Evolutionary conservation across 495 filamentous ascomycete genomes (phyloP), one percentile per base, ranked within the genome.

Genomic region (Aspergillus cristatus): DNA sequence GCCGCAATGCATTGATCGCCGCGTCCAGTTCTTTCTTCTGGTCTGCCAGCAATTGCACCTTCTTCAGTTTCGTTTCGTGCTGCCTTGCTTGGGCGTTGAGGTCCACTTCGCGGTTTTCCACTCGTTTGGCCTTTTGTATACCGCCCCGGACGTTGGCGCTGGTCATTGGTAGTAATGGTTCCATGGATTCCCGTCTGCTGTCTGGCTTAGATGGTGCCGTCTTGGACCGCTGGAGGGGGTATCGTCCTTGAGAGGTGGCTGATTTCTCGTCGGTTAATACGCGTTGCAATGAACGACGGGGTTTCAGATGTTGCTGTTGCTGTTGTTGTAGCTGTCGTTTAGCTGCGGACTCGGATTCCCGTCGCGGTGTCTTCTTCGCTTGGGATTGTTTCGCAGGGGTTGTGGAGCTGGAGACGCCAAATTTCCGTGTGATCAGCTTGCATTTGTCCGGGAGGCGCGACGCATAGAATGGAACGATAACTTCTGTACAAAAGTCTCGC

Each of bases 401-500:
- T 29, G 77, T 66, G 20, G 74, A 70, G 17, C 73, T 65, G 2
- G 82, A 81, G 0, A 86, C 87, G 11, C 89, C 88, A 7, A 96
- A 76, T 58, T 95, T 95, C 41, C 81, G 81, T 44, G 82, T 90
- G 42, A 98, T 77, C 26, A 71, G 65, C 34, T 76, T 76, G 58
- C 85, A 91, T 32, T 83, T 71, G 17, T 88, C 80, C 5, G 89
- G 90, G 7, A 95, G 65, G 15, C 89, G 81, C 10, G 86, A 74
- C 25, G 79, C 78, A 50, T 93, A 98, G 67, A 98, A 97, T 32
- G 91, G 90, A 28, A 93, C 63, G 49, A 98, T 80, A 35, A 98
- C 86, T 57, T 97, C 90, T 2, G 88, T 74, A 55, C 87, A 97
- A 50, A 96, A 98, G 53, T 88, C 72, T 34, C 68, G 70, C 18